Base-by-base conservation (phyloP, 768 basidiomycete genomes). In the Podaxis pistillaris region DNA sequence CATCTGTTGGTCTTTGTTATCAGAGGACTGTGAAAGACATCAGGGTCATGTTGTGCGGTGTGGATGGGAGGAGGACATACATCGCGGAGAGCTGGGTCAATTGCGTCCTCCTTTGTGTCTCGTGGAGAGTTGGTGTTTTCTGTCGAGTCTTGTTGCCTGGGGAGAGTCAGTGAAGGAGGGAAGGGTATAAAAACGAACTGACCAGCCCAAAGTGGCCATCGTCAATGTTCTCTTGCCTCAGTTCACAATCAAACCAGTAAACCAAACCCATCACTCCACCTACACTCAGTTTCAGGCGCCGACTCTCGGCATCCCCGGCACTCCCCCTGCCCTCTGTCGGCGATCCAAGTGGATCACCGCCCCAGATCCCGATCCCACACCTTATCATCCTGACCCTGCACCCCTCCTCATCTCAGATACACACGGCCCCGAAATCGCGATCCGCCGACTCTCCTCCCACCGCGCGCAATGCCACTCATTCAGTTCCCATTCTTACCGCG, bases 381-480 rank as follows among this genome's bases (percentile, higher is more conserved):
- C 71, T 73, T 73, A 76, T 76, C 76, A 75, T 55, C 40, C 15
- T 68, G 74, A 72, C 74, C 75, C 75, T 76, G 74, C 70, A 67
- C 63, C 30, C 38, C 46, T 24, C 46, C 28, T 59, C 49, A 60
- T 58, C 62, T 47, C 53, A 61, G 60, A 61, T 61, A 17, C 62
- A 30, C 49, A 54, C 64, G 47, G 52, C 33, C 46, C 62, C 55
- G 49, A 64, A 38, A 64, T 64, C 65, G 62, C 66, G 60, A 56
- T 65, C 67, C 60, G 58, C 56, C 58, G 49, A 56, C 41, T 37
- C 58, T 51, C 57, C 38, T 51, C 38, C 47, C 65, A 28, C 49
- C 47, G 41, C 49, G 19, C 46, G 12, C 46, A 15, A n/a, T 19
- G n/a, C 17, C 8, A 44, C 8, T 41, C 15, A 49, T 49, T 49